Base-by-base conservation (phyloP, 495 filamentous ascomycete species). In the Lasiosphaeriaceae sp. region DNA sequence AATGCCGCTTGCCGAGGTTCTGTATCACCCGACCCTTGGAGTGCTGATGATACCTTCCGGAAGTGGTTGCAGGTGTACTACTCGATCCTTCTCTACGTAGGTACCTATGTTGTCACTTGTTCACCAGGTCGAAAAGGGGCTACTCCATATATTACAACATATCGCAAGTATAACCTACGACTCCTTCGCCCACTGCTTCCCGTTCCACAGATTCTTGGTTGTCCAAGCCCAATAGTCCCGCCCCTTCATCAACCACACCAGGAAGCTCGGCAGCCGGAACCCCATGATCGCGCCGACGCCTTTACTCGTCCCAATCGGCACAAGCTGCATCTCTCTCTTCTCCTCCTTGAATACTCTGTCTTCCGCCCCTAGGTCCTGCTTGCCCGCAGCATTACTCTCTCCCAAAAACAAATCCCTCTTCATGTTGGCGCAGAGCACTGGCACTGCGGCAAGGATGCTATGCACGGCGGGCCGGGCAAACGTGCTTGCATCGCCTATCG, bases 231-330 rank as follows among this genome's bases (percentile, higher is more conserved):
- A 80, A 52, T 86, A 87, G 64, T 86, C 81, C 56, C 81, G 67
- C 24, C 83, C 84, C 66, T 87, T 87, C 54, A 85, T 72, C 66
- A 79, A 57, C 76, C 80, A 83, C 6, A 87, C 78, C 46, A 81
- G 52, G 24, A 77, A 77, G 34, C 82, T 78, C 0, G 84, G 84
- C 52, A 86, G 4, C 45, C 61, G 58, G 50, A 60, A 83, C 0
- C 83, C 83, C 64, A 77, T 77, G 2, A 75, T 73, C 2, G 79
- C 78, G 2, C 83, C 84, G 34, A 87, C 80, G 0, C 80, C 81
- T 22, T 69, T 70, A 22, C 64, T 64, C 56, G 59, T 68, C 1
- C 82, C 82, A 29, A 85, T 67, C 11, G 81, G 80, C 7, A 84
- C 81, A 11, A 79, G 50, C 61, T 82, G 80, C 55, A 71, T 79